These are phyloP conservation scores for Metschnikowia vanudenii DNA, from an alignment of 805 yeast species.

Conservation along the genomic window DNA sequence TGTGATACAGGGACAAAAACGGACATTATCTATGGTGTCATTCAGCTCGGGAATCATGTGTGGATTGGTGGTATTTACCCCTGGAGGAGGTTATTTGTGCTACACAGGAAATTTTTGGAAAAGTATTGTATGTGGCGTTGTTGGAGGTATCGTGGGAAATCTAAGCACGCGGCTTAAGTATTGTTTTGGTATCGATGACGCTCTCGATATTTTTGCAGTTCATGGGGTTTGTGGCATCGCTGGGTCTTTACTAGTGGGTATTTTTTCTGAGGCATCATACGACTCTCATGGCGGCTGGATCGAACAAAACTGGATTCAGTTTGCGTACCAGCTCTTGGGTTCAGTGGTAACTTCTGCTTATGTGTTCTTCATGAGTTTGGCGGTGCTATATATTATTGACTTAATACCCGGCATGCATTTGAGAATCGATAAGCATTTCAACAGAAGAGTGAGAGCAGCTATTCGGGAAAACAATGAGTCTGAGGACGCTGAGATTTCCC, in stretches of 20 bases:
- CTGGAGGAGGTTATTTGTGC: conserved; percentile 43
- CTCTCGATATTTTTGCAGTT: conserved; percentile 43
- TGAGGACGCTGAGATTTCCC: conserved; percentile 1
- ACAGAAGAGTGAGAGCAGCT: conserved; percentile 27
- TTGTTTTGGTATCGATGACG: conserved; percentile 40
- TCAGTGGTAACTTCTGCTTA: conserved; percentile 34
- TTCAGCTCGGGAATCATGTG: conserved; percentile 41
- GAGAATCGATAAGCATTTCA: conserved; percentile 40
- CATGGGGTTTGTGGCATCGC: conserved; percentile 43
- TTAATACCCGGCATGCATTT: conserved; percentile 41
- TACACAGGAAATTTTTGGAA: conserved; percentile 40
- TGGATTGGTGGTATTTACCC: conserved; percentile 43
- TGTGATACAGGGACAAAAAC: neutral
- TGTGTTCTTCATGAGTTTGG: conserved; percentile 32
- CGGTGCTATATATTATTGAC: conserved; percentile 37
- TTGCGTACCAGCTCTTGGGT: conserved; percentile 41
- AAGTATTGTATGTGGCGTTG: conserved; percentile 36
- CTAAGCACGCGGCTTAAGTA: conserved; percentile 41
- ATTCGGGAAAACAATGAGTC: conserved; percentile 4
- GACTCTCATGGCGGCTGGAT: conserved; percentile 43
- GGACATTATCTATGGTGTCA: conserved; percentile 37
- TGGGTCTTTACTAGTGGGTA: conserved; percentile 41
- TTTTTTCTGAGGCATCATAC: conserved; percentile 35
- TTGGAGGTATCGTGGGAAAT: conserved; percentile 39
- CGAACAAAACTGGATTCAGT: conserved; percentile 38